A percentile compares a stretch with the other conserved stretches of the same genome.
Conservation (phyloP, 2,329 filamentous ascomycete species). For the Apiospora saccharicola region DNA sequence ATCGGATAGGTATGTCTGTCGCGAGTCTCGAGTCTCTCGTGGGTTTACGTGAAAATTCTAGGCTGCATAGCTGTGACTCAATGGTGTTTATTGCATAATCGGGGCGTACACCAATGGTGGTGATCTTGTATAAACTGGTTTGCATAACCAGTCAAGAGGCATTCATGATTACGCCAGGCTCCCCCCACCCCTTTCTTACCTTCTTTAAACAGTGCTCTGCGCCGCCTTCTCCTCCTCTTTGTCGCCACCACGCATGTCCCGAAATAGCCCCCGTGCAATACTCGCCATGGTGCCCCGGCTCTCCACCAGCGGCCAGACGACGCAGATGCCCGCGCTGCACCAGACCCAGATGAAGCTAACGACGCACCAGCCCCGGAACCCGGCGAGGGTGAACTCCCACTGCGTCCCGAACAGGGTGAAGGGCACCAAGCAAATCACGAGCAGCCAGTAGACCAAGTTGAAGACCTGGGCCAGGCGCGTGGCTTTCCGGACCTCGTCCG, state of each 20-base stretch:
- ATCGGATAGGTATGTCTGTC: too few species aligned
- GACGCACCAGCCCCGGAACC: constrained; percentile 49
- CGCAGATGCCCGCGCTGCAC: constrained; percentile 46
- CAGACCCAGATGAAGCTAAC: constrained; percentile 51
- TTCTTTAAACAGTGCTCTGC: neutral
- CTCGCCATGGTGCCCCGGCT: constrained; percentile 42
- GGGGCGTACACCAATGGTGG: neutral
- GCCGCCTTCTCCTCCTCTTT: neutral
- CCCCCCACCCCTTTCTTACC: neutral
- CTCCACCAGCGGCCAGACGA: constrained; percentile 49
- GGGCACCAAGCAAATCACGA: constrained; percentile 48
- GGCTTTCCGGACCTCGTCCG: constrained; percentile 43
- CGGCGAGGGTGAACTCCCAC: constrained; percentile 44
- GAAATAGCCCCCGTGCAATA: constrained; percentile 30
- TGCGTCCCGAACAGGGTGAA: constrained; percentile 48
- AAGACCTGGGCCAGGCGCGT: constrained; percentile 46
- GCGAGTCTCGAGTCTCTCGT: neutral
- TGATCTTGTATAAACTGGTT: neutral
- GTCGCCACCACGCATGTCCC: constrained; percentile 17
- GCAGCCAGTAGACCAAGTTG: constrained; percentile 44
- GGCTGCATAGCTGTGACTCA: neutral
- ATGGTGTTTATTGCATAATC: neutral
- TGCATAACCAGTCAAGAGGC: neutral
- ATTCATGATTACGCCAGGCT: neutral
- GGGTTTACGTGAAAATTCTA: neutral